Percentiles rank a stretch among this genome's conserved stretches.
Conservation (phyloP, 2,329 filamentous ascomycete species). For the Venturia aucupariae region DNA sequence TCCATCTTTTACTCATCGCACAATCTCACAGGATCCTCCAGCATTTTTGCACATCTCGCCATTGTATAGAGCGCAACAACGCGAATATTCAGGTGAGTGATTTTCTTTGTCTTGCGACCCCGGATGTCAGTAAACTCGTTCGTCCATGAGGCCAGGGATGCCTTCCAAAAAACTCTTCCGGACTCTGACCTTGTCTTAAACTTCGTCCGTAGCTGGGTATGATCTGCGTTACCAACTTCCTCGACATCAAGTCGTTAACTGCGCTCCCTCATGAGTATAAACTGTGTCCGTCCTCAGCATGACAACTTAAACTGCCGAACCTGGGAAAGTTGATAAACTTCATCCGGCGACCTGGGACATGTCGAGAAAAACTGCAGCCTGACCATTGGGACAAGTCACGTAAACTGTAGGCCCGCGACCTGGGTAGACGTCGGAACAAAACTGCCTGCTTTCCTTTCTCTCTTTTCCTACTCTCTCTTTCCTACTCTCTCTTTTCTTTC, state of each 20-base stretch:
- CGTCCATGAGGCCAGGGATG: conserved; percentile 1
- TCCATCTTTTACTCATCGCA: background rate
- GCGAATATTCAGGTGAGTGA: background rate
- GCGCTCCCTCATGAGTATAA: too few relatives aligned
- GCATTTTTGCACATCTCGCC: background rate
- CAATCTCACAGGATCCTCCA: background rate
- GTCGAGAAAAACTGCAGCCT: background rate
- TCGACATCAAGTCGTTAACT: too few relatives aligned
- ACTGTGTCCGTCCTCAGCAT: background rate
- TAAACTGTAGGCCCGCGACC: background rate
- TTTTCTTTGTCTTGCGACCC: background rate
- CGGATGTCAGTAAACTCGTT: conserved; percentile 3
- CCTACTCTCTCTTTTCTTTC: background rate
- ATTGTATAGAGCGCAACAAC: background rate
- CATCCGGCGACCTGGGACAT: background rate
- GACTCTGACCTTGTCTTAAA: conserved; percentile 1
- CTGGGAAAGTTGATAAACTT: background rate
- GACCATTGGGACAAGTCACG: background rate
- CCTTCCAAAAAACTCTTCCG: background rate
- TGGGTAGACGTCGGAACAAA: too few relatives aligned
- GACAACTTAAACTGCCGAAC: background rate
- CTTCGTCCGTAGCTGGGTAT: background rate
- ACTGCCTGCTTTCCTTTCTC: background rate
- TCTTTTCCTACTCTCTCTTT: background rate
- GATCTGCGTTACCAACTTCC: background rate